These are phyloP conservation scores for Plantago lanceolata DNA, from an alignment of 305 asterid species.

Conservation along the genomic window DNA sequence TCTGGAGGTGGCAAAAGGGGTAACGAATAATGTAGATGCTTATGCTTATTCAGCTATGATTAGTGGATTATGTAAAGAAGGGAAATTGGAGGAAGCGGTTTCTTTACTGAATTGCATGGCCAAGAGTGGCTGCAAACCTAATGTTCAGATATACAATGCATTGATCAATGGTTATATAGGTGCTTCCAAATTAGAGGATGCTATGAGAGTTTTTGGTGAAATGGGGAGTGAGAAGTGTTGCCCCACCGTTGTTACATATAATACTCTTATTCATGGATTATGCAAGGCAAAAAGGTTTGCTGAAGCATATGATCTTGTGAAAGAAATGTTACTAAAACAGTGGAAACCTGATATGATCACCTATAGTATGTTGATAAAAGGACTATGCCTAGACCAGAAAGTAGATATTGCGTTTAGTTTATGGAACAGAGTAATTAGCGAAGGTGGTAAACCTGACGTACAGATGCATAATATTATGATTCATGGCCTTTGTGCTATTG, in stretches of 20 bases:
- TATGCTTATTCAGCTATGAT: constrained; percentile 70
- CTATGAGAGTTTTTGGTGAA: constrained; percentile 43
- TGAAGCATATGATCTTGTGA: constrained; percentile 62
- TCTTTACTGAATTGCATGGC: constrained; percentile 46
- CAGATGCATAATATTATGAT: constrained; percentile 84
- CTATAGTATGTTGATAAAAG: constrained; percentile 68
- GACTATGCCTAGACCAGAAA: constrained; percentile 62
- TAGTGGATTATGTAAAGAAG: constrained; percentile 57
- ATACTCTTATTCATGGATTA: constrained; percentile 67
- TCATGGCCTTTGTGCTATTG: constrained; percentile 80
- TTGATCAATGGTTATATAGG: constrained; percentile 59
- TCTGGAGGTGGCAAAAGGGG: constrained; percentile 48
- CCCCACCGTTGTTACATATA: constrained; percentile 67
- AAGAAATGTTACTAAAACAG: constrained; percentile 70
- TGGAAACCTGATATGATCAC: constrained; percentile 62
- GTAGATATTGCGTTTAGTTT: constrained; percentile 60
- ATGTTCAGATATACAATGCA: constrained; percentile 63
- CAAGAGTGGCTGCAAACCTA: constrained; percentile 51
- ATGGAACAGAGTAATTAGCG: constrained; percentile 48
- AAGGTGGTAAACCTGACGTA: constrained; percentile 71
- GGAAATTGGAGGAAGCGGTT: constrained; percentile 66
- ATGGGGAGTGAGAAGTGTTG: constrained; percentile 46
- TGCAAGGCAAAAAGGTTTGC: constrained; percentile 61
- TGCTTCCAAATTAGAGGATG: constrained; percentile 63
- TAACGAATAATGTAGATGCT: constrained; percentile 42